Evolutionary conservation across 495 filamentous ascomycete species (phyloP).

Genomic region (Lasiosphaeriaceae sp.): DNA sequence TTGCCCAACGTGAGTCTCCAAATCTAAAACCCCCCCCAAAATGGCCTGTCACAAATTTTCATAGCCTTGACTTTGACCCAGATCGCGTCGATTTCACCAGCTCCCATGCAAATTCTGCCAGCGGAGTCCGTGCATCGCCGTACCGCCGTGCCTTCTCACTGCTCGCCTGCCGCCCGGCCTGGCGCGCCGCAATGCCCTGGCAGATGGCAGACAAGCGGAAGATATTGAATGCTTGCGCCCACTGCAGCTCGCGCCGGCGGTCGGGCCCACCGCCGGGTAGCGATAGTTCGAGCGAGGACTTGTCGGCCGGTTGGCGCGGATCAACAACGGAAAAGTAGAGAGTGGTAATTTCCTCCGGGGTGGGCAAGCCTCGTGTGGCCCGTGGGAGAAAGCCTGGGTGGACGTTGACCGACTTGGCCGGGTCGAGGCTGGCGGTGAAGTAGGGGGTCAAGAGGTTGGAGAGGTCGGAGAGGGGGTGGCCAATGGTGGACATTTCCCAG

Average conservation of each 20-base stretch:
- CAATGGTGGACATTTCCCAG: slow-evolving; percentile 97
- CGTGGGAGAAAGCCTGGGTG: slow-evolving; percentile 56
- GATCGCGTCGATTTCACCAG: slow-evolving; percentile 30
- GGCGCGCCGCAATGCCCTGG: slow-evolving; percentile 89
- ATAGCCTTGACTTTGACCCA: neutral
- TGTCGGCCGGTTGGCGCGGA: slow-evolving; percentile 53
- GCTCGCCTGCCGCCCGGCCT: slow-evolving; percentile 83
- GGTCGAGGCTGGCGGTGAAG: slow-evolving; percentile 37
- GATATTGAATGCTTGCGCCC: slow-evolving; percentile 59
- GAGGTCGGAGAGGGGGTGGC: slow-evolving; percentile 87
- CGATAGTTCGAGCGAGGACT: slow-evolving; percentile 23
- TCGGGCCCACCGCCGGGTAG: slow-evolving; percentile 38
- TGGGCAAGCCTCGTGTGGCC: slow-evolving; percentile 69
- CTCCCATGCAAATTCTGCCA: slow-evolving; percentile 74
- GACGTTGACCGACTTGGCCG: slow-evolving; percentile 24
- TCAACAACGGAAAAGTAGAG: slow-evolving; percentile 76
- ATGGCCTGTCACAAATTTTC: no score
- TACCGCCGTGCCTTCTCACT: slow-evolving; percentile 75
- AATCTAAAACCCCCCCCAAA: no score
- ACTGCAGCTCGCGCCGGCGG: slow-evolving; percentile 55
- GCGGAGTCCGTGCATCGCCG: slow-evolving; percentile 56
- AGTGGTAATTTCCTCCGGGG: slow-evolving; percentile 59
- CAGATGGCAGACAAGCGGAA: slow-evolving; percentile 73
- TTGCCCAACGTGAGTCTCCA: no score
- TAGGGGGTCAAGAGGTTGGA: slow-evolving; percentile 75